phyloP scores from a whole-genome alignment of 306 rosid genomes.

The Acacia confusa region DNA sequence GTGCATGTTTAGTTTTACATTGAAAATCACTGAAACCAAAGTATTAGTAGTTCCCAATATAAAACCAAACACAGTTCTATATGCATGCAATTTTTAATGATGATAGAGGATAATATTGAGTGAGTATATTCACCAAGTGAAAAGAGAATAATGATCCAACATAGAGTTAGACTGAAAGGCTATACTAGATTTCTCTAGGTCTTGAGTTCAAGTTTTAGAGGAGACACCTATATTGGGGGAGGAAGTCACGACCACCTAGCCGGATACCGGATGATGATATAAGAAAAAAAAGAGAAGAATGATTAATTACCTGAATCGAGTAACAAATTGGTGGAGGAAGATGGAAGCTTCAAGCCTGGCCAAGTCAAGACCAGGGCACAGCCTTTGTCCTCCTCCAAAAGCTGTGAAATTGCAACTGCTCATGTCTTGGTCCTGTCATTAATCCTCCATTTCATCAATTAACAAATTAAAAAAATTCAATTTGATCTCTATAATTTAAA shows the following conservation, averaged over 20 bases:
- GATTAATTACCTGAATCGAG: constrained; percentile 69
- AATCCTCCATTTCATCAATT: constrained; percentile 20
- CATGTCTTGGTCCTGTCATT: constrained; percentile 65
- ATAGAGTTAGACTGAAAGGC: too few relatives aligned
- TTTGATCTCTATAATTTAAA: background rate
- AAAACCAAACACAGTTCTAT: background rate
- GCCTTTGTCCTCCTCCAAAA: constrained; percentile 98
- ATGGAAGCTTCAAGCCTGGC: constrained; percentile 93
- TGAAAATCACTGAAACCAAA: background rate
- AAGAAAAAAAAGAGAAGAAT: background rate
- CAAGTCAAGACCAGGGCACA: constrained; percentile 97
- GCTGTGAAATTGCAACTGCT: constrained; percentile 81
- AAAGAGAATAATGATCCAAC: background rate
- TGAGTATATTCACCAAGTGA: background rate
- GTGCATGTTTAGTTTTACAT: background rate
- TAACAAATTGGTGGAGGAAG: constrained; percentile 80
- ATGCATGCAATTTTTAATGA: background rate
- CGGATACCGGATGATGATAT: too few relatives aligned
- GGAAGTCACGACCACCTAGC: too few relatives aligned
- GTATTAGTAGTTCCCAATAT: background rate
- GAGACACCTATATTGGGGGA: too few relatives aligned
- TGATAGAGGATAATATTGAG: background rate
- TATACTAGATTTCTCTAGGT: too few relatives aligned
- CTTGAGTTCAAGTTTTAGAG: accelerated
- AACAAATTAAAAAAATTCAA: background rate